Base-by-base conservation (phyloP, 371 early-diverging fungal species). In the Parasitella parasitica region DNA sequence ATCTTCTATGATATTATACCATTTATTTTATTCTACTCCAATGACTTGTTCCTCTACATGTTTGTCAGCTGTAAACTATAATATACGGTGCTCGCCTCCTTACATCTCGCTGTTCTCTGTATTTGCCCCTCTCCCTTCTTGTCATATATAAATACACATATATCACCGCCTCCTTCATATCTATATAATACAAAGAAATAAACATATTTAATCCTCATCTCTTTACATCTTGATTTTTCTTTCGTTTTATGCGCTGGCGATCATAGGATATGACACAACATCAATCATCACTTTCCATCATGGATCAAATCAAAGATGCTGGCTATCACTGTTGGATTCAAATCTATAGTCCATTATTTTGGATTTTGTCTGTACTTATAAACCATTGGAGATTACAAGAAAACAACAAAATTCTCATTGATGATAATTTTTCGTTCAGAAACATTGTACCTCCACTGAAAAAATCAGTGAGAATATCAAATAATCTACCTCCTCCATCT, bases 281-380 rank as follows among this genome's bases (percentile, higher is more conserved):
- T 1, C 22, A 28, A 32, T 11, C 53, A 18, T 41, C 32, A 24
- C 39, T 53, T 22, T 15, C 50, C 9, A 22, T 53, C 15, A 18
- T 54, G 16, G 43, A 59, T 39, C 55, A 41, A 39, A 27, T 55
- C 5, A 65, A 56, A 27, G 20, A 50, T 20, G 59, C 49, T 9
- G 48, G 49, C 11, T 66, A 68, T 41, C 66, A 72, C 34, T 70
- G 64, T 27, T 76, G 76, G 72, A 34, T 68, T 34, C 54, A 66
- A 5, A 48, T 72, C 9, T 70, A 76, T 24, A 54, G 63, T n/a
- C 62, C 69, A 6, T 35, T 76, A 1, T 76, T 72, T 50, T 76
- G 76, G 76, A 57, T 64, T 27, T 15, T 59, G 0, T 64, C 59
- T 4, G 54, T 52, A 3, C 26, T 52, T 13, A 43, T 58, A 6